phyloP scores from a whole-genome alignment of 495 filamentous ascomycete species.

The Symbiotaphrina buchneri region DNA sequence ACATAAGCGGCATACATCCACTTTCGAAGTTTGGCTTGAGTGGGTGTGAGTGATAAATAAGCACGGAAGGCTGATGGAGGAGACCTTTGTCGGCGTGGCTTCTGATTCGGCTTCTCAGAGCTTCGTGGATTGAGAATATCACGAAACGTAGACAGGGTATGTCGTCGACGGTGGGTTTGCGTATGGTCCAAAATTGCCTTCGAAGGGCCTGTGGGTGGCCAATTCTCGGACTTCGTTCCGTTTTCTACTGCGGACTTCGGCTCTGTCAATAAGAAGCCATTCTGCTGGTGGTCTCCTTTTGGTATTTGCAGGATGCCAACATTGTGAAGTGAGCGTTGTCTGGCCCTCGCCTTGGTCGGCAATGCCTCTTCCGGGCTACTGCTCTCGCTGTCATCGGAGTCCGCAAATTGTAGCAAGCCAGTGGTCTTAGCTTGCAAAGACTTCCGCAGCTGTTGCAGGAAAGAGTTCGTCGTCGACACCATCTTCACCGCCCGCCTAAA shows the following conservation, averaged over 20 bases:
- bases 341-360: background rate
- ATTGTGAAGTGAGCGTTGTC: no score
- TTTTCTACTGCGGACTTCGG: constrained; percentile 1
- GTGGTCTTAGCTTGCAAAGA: constrained; percentile 7
- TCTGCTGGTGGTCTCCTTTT: background rate
- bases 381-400: background rate
- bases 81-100: constrained; percentile 20
- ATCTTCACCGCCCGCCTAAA: constrained; percentile 36
- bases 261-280: background rate
- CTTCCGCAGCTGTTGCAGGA: constrained; percentile 28
- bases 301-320: background rate
- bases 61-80: constrained; percentile 42
- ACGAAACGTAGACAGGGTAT: constrained; percentile 8
- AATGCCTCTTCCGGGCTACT: constrained; percentile 1
- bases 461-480: constrained; percentile 21
- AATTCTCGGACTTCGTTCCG: no score
- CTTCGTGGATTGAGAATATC: constrained; percentile 1
- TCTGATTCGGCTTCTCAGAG: constrained; percentile 4
- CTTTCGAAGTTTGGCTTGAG: constrained; percentile 52
- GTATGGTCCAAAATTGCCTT: no score
- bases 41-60: constrained; percentile 57
- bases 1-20: constrained; percentile 68
- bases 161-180: constrained; percentile 6
- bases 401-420: background rate
- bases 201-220: no score